Conservation (phyloP, 306 rosid species). For the Dalbergia cultrata region DNA sequence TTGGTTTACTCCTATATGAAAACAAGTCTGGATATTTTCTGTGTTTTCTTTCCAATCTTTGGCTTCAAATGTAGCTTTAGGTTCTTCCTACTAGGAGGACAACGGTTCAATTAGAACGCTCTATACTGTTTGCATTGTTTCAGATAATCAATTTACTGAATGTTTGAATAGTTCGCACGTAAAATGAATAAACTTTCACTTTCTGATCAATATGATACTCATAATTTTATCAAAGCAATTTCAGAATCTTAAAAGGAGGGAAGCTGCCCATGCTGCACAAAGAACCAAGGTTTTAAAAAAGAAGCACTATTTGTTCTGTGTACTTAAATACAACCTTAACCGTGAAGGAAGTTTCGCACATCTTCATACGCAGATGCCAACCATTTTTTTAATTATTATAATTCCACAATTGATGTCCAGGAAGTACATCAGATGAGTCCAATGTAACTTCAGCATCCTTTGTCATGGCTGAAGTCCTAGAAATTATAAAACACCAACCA, state of each 20-base stretch:
- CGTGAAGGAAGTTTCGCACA: slow-evolving; percentile 19
- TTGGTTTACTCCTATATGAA: slow-evolving; percentile 16
- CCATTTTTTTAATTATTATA: neutral
- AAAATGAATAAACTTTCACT: neutral
- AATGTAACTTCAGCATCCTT: slow-evolving; percentile 12
- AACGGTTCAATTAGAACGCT: slow-evolving; percentile 5
- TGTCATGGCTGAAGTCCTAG: neutral
- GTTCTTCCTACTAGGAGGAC: slow-evolving; percentile 1
- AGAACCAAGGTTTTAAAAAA: neutral
- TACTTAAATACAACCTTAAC: slow-evolving; percentile 30
- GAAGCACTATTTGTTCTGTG: slow-evolving; percentile 13
- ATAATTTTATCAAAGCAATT: slow-evolving; percentile 32
- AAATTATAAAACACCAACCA: slow-evolving; percentile 5
- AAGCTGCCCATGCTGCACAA: neutral
- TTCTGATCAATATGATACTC: neutral
- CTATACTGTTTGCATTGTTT: neutral
- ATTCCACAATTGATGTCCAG: slow-evolving; percentile 16
- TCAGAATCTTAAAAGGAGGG: neutral
- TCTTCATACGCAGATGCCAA: slow-evolving; percentile 23
- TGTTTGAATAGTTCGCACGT: neutral
- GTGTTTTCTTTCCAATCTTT: neutral
- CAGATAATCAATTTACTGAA: neutral
- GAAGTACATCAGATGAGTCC: slow-evolving; percentile 12
- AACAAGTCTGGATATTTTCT: slow-evolving; percentile 13
- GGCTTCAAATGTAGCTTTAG: slow-evolving; percentile 15